Base-by-base conservation (phyloP, 73 alveolate genomes). In the Breviolum minutum region DNA sequence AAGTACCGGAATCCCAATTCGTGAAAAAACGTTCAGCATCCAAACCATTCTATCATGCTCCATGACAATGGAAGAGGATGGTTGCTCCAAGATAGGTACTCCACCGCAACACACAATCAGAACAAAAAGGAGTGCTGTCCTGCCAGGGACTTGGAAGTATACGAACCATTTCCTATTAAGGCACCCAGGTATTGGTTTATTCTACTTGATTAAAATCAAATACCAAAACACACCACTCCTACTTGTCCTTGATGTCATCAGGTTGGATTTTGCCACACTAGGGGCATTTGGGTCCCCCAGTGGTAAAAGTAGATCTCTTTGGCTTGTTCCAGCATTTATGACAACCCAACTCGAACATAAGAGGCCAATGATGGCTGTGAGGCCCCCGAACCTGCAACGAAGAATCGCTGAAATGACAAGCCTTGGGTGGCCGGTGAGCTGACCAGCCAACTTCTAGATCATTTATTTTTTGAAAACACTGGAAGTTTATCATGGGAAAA, bases 1-100 rank as follows among this genome's bases (percentile, higher is more conserved):
- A 80, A 68, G 69, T 7, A 40, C 89, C 19, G 89, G 89, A 11
- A 80, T 80, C 14, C 48, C 14, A 24, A 80, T 12, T 48, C 32
- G 32, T 10, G 64, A 11, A 0, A 80, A 7, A 32, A 17, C 13
- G 12, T 40, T 11, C 14, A 40, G 64, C 5, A 80, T n/a, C 89
- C 89, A 80, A 27, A 0, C 62, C 89, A 80, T 80, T 0, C 89
- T 64, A 80, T 80, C 89, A 30, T 80, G 89, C 32, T 80, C 70
- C 89, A 80, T 80, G 27, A 80, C 89, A 27, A 80, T 40, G 6
- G 89, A 80, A 12, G 70, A 40, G 6, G 64, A 12, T 19, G 89
- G 89, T 20, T 80, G 89, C 22, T 80, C 89, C 29, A 80, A 17
- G 10, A 80, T 4, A 10, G 32, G 30, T 11, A 80, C 89, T 12